Base-by-base conservation (phyloP, 768 basidiomycete genomes). In the Lactarius tabidus region DNA sequence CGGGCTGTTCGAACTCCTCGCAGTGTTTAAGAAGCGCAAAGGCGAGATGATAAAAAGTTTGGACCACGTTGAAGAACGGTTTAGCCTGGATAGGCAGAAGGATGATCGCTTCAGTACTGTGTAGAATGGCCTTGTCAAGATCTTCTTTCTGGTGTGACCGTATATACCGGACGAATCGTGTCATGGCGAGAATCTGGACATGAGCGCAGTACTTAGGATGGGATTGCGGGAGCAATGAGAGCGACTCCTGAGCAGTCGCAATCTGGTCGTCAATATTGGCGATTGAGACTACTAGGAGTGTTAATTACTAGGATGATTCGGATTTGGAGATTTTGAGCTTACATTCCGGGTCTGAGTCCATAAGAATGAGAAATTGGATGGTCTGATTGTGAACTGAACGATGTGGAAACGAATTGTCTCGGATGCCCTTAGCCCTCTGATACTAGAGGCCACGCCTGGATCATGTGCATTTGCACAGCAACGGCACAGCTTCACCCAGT, bases 131-230 rank as follows among this genome's bases (percentile, higher is more conserved):
- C 48, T 51, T 51, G 48, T 51, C 48, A 26, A 51, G 48, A 6
- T 51, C 48, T 15, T 26, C 23, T 6, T 28, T 51, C 14, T 26
- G 12, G 6, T 2, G 23, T 51, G 48, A 51, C 14, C 14, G 6
- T 0, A 0, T 0, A 51, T 51, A 28, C 1, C 26, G 26, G 0
- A 0, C 0, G 5, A 14, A 17, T 51, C 26, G 48, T 23, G 4
- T 26, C 6, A 0, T 2, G 2, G 5, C 26, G 14, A 51, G 48
- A 26, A 5, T 17, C 4, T 15, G 2, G 26, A 51, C 14, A 23
- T 12, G 0, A 26, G 3, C 1, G 14, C 15, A 15, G 15, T 26
- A 10, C 10, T 6, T 6, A 2, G 12, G 2, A 26, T 51, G 48
- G 6, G 26, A 15, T 26, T 26, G 23, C 26, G 23, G 48, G 14